A percentile compares a stretch with the other conserved stretches of the same genome.
These are phyloP conservation scores for Nicotiana benthamiana DNA, from an alignment of 257 asterid genomes.

Conservation along the genomic window DNA sequence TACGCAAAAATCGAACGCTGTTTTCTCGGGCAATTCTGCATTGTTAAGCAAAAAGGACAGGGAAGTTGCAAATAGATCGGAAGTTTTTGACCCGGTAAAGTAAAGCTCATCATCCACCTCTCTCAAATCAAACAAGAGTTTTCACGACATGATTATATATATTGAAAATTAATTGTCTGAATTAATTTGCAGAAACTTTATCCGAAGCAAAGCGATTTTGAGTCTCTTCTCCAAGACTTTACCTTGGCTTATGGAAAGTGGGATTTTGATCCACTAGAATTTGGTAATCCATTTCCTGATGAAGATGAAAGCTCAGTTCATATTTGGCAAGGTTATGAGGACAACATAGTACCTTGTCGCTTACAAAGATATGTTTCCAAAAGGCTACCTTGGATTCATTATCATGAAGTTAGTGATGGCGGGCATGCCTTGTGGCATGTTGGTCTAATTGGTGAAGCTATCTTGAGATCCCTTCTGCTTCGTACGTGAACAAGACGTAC, in stretches of 20 bases:
- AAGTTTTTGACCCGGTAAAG: not conserved
- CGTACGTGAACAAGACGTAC: slow-evolving; percentile 43
- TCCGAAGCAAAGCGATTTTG: slow-evolving; percentile 40
- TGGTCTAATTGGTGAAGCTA: slow-evolving; percentile 65
- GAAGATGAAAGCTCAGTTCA: slow-evolving; percentile 23
- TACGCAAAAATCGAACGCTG: slow-evolving; percentile 61
- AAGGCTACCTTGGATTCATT: slow-evolving; percentile 78
- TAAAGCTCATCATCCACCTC: not conserved
- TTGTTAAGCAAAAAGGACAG: slow-evolving; percentile 62
- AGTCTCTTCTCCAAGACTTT: slow-evolving; percentile 65
- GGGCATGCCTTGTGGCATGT: slow-evolving; percentile 85
- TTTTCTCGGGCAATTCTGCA: slow-evolving; percentile 56
- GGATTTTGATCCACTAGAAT: slow-evolving; percentile 83
- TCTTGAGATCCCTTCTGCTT: slow-evolving; percentile 71
- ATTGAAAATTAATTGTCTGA: not conserved
- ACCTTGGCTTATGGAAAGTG: slow-evolving; percentile 72
- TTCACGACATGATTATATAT: not conserved
- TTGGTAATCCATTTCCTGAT: slow-evolving; percentile 37
- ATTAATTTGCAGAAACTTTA: not conserved
- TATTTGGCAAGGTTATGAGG: slow-evolving; percentile 42
- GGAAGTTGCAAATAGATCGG: slow-evolving; percentile 34
- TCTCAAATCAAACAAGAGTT: not conserved
- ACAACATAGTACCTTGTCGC: slow-evolving; percentile 32
- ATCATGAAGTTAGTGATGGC: slow-evolving; percentile 76
- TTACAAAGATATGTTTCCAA: slow-evolving; percentile 51